Evolutionary conservation across 305 asterid genomes (phyloP).

Genomic region (Solanum hybrid): DNA sequence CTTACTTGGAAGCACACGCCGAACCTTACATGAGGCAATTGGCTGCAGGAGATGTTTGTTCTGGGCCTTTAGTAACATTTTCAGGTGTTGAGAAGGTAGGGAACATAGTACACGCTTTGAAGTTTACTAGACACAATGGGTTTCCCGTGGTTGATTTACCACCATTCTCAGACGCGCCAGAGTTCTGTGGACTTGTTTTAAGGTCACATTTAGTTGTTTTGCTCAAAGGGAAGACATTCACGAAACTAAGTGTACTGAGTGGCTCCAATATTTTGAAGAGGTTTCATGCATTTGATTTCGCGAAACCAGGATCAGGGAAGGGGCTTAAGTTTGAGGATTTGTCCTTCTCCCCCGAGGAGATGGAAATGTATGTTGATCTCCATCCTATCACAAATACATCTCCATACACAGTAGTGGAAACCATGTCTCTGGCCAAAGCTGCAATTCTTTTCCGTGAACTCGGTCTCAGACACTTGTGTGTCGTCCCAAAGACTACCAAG

Average conservation of each 20-base stretch:
- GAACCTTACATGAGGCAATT: conserved; percentile 90
- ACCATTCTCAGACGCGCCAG: conserved; percentile 63
- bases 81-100: conserved; percentile 77
- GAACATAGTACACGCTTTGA: conserved; percentile 49
- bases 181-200: conserved; percentile 70
- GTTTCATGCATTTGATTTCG: conserved; percentile 72
- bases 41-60: conserved; percentile 75
- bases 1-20: conserved; percentile 88
- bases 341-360: conserved; percentile 53
- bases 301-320: conserved; percentile 87
- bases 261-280: conserved; percentile 34
- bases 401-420: conserved; percentile 84
- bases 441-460: conserved; percentile 74
- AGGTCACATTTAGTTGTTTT: conserved; percentile 84
- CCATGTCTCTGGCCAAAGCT: conserved; percentile 96
- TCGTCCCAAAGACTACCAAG: conserved; percentile 74
- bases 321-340: conserved; percentile 77
- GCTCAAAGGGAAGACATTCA: conserved; percentile 52
- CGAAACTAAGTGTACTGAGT: conserved; percentile 30
- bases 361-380: conserved; percentile 89
- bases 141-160: conserved; percentile 90
- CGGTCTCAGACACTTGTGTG: conserved; percentile 84
- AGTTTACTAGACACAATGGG: conserved; percentile 67
- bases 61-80: conserved; percentile 75
- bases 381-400: conserved; percentile 85